Percentiles rank a stretch among this genome's conserved stretches.
Conservation (phyloP, 257 asterid genomes). For the Ilex asprella region DNA sequence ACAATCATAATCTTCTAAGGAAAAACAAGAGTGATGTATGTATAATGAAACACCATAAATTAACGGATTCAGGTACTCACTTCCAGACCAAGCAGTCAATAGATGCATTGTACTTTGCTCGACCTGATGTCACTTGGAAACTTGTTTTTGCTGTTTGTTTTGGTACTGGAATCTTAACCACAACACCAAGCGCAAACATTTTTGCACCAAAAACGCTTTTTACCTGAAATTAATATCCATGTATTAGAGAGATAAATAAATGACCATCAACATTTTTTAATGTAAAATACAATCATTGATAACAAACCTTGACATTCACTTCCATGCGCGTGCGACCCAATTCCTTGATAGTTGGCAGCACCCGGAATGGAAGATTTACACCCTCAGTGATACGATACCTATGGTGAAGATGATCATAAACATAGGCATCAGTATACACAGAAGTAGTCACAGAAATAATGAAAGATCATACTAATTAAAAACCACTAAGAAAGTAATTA, state of each 20-base stretch:
- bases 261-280: not conserved
- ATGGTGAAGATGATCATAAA: not conserved
- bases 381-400: constrained; percentile 99
- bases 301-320: constrained; percentile 94
- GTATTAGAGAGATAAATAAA: not conserved
- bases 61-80: constrained; percentile 40
- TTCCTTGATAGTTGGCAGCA: constrained; percentile 96
- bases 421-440: too few relatives aligned
- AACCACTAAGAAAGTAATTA: too few relatives aligned
- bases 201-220: constrained; percentile 99
- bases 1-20: too few relatives aligned
- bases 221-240: constrained; percentile 40
- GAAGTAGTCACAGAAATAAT: too few relatives aligned
- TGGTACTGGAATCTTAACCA: constrained; percentile 94
- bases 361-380: constrained; percentile 98
- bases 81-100: constrained; percentile 98
- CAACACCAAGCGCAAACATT: constrained; percentile 99
- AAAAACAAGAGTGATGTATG: too few relatives aligned
- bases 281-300: constrained; percentile 11
- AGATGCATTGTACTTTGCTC: constrained; percentile 93
- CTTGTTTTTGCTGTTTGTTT: constrained; percentile 97
- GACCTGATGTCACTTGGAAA: constrained; percentile 98
- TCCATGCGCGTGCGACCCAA: constrained; percentile 99
- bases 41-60: too few relatives aligned
- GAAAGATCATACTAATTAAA: too few relatives aligned